phyloP scores from a whole-genome alignment of 306 rosid species.

The Sophora flavescens region DNA sequence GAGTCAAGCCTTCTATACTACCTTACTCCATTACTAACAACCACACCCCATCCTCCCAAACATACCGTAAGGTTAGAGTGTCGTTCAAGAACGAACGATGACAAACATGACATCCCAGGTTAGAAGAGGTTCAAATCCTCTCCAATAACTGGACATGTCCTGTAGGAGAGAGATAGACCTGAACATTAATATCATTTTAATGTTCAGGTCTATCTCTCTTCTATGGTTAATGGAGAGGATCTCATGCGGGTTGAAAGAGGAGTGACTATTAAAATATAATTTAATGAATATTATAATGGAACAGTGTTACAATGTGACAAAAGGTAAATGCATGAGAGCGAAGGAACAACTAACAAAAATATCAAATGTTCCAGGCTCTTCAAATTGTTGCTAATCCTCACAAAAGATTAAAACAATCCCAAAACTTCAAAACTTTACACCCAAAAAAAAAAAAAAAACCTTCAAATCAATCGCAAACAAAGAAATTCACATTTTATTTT shows the following conservation, averaged over 20 bases:
- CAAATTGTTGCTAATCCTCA: background rate
- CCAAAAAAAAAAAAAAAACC: background rate
- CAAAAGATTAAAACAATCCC: slow-evolving; percentile 3
- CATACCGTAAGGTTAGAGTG: background rate
- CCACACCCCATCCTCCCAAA: too few relatives aligned
- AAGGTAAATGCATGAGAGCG: background rate
- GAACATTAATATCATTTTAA: too few relatives aligned
- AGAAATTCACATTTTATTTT: background rate
- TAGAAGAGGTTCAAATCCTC: too few relatives aligned
- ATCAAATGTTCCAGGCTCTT: slow-evolving; percentile 6
- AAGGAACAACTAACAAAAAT: slow-evolving; percentile 23
- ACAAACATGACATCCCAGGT: background rate
- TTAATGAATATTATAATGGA: background rate
- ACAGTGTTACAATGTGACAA: background rate
- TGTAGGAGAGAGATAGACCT: too few relatives aligned
- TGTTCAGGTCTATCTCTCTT: too few relatives aligned
- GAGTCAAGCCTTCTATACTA: too few relatives aligned
- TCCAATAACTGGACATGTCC: too few relatives aligned
- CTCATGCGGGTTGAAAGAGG: background rate
- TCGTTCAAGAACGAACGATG: background rate
- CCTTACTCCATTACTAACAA: too few relatives aligned
- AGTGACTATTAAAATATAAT: background rate
- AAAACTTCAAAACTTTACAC: slow-evolving; percentile 15
- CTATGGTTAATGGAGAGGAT: too few relatives aligned
- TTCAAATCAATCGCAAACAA: background rate